Evolutionary conservation across 2,329 filamentous ascomycete species (phyloP), one percentile per base, ranked within the genome.

Genomic region (Alternaria sp.): DNA sequence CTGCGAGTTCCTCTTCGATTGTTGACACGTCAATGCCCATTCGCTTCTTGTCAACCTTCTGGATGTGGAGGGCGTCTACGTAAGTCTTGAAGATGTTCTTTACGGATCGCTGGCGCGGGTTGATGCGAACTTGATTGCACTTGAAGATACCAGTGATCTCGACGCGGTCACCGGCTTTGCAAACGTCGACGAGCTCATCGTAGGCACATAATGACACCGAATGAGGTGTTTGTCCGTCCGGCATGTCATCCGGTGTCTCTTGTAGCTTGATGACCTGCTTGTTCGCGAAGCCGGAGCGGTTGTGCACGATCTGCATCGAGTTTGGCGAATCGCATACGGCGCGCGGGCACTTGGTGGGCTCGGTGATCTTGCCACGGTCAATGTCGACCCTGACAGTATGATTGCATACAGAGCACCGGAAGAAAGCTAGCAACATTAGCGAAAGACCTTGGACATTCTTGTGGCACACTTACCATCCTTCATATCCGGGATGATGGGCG

Each of bases 181-280:
- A 98, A 60, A 97, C 91, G 81, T 99, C 96, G 1, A 99, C 96
- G 56, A 99, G 85, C 79, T 99, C 96, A 75, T 98, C 95, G 79
- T 99, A 98, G 12, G 94, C 93, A 75, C 95, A 97, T 54, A 99
- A 88, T 0, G 95, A 97, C 25, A 99, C 96, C 0, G 95, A 97
- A 81, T 99, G 96, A 13, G 96, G 96, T 19, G 96, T 99, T 81
- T 99, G 96, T 17, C 96, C 96, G 69, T 97, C 91, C 52, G 96
- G 96, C 17, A 99, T 91, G 40, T 89, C 93, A 79, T 99, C 96
- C 0, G 96, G 96, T 0, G 96, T 99, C 81, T 99, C 96, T 81
- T 99, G 96, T 44, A 99, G 86, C 80, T 99, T 99, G 82, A 99
- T 97, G 63, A 99, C 93, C 79, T 99, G 96, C 84, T 99, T 99